A percentile compares a stretch with the other conserved stretches of the same genome.
Conservation (phyloP, 192 early-diverging fungal genomes). For the Spizellomyces sp. region DNA sequence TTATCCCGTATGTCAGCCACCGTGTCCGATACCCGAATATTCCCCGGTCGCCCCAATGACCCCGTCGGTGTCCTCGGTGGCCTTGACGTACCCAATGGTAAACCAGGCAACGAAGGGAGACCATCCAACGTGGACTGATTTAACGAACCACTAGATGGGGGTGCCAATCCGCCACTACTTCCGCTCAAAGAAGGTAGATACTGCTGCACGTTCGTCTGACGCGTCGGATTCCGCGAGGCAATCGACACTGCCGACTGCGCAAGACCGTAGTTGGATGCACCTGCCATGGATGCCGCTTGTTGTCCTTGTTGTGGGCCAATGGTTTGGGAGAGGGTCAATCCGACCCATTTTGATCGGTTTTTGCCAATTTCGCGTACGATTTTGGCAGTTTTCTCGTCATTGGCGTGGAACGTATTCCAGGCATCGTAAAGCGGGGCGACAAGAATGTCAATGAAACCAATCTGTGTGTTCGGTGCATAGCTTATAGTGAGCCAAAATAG, state of each 20-base stretch:
- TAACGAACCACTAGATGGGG: too few relatives aligned
- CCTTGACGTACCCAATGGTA: not conserved
- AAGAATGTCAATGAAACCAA: constrained; percentile 66
- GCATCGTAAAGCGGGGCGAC: constrained; percentile 60
- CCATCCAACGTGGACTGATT: too few relatives aligned
- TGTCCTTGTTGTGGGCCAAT: not conserved
- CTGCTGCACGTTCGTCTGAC: too few relatives aligned
- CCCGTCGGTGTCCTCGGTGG: not conserved
- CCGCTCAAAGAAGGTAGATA: not conserved
- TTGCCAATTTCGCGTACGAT: constrained; percentile 27
- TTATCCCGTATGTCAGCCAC: constrained; percentile 3
- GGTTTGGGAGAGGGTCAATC: constrained; percentile 26
- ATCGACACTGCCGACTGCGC: not conserved
- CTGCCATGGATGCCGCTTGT: not conserved
- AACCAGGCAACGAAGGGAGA: too few relatives aligned
- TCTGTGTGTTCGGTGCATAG: constrained; percentile 14
- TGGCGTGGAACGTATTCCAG: constrained; percentile 45
- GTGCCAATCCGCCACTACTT: not conserved
- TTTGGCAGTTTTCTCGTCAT: constrained; percentile 22
- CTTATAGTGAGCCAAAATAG: too few relatives aligned
- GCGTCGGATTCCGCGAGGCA: not conserved
- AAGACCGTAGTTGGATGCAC: too few relatives aligned
- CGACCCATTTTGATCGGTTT: constrained; percentile 34
- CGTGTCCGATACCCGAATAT: not conserved
- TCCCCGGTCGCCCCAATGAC: not conserved